phyloP scores from a whole-genome alignment of 208 protist genomes.

The Cochliopodium minus region DNA sequence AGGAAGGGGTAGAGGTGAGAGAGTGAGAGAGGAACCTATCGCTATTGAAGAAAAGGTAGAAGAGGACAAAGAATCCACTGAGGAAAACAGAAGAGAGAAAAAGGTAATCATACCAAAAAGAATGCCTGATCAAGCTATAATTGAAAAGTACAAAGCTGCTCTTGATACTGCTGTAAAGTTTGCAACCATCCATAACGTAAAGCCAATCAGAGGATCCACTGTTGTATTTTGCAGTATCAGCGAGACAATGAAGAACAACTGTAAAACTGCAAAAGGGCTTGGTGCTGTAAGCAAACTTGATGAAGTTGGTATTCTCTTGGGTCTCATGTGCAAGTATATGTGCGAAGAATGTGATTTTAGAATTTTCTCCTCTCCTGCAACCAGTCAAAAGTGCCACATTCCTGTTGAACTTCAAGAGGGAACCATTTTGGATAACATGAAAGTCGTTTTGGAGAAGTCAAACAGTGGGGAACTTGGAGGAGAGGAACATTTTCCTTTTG shows the following conservation, averaged over 20 bases:
- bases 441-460: conserved; percentile 13
- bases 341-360: conserved; percentile 56
- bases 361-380: conserved; percentile 32
- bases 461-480: no score
- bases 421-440: conserved; percentile 20
- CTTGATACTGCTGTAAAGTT: conserved; percentile 50
- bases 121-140: conserved; percentile 18
- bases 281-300: conserved; percentile 33
- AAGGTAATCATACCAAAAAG: conserved; percentile 15
- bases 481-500: no score
- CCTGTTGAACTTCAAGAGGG: conserved; percentile 4
- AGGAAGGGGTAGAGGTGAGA: conserved; percentile 6
- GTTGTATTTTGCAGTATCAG: conserved; percentile 51
- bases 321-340: conserved; percentile 54
- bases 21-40: no score
- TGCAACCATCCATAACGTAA: conserved; percentile 58
- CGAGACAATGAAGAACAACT: conserved; percentile 17
- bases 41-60: conserved; percentile 10
- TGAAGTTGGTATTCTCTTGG: conserved; percentile 51
- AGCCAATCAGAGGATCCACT: conserved; percentile 55
- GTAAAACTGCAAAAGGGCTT: conserved; percentile 15
- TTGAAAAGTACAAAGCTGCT: conserved; percentile 36
- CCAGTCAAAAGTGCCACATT: conserved; percentile 19
- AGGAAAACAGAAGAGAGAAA: background rate
- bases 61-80: background rate